Base-by-base conservation (phyloP, 1,284 basidiomycete species). In the Ceratobasidium sp. region DNA sequence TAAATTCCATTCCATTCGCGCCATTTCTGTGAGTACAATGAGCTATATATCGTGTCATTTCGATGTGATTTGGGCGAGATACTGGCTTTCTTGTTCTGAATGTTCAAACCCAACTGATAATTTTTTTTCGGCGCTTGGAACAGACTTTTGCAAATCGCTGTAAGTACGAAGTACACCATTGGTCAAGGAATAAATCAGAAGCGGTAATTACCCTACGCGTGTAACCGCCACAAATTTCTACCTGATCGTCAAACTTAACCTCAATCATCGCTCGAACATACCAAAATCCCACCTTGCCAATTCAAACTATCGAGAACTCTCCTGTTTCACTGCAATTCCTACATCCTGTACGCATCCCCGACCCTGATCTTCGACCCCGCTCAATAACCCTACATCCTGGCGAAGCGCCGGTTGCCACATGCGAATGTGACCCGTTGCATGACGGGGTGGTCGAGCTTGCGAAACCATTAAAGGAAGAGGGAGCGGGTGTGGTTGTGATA, bases 341-440 rank as follows among this genome's bases (percentile, higher is more conserved):
- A 49, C 53, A 34, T 59, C 19, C 31, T 63, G 13, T 53, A 59
- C 37, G 11, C 14, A 8, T 34, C 43, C 13, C 37, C 24, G 53
- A 27, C 41, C n/a, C 31, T 22, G 74, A 34, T 34, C 2, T 6
- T 6, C 2, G 31, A 2, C 6, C 3, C 31, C 31, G 31, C 1
- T 51, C 62, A n/a, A 58, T 27, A 59, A 46, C 19, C 13, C 49
- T 7, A 54, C 51, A 11, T 74, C 66, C 29, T 51, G 31, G 34
- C 6, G 58, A 74, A 31, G 53, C 56, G 8, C 22, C 65, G 16
- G 24, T 74, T 3, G 53, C 61, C 19, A 3, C 27, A 22, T 68
- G 64, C 64, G 74, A 65, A 54, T 53, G 34, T 46, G 74, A 68
- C 22, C 48, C 16, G 24, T 27, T 74, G 19, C 54, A 34, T 14